Evolutionary conservation across 768 basidiomycete genomes (phyloP).

Genomic region (Kwoniella newhampshirensis): DNA sequence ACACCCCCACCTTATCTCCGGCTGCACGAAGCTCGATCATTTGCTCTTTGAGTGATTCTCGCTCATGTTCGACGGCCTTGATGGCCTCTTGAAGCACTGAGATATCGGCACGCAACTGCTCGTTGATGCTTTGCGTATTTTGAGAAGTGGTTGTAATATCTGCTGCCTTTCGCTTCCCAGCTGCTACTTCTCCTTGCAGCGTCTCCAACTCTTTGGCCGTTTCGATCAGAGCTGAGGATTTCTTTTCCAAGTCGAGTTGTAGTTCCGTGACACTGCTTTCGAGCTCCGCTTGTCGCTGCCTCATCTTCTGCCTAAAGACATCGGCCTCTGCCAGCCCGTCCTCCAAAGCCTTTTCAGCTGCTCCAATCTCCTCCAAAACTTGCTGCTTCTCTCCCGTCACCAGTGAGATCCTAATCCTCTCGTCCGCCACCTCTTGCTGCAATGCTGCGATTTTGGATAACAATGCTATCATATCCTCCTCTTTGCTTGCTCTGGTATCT

Average conservation of each 20-base stretch:
- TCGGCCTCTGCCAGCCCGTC: constrained; percentile 10
- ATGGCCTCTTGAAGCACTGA: neutral
- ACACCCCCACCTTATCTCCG: neutral
- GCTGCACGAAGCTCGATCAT: neutral
- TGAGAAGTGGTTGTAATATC: no score
- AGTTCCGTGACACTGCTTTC: neutral
- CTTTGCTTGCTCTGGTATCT: neutral
- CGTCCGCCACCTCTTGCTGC: neutral
- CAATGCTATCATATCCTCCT: neutral
- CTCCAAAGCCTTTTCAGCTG: constrained; percentile 16
- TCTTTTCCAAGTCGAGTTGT: neutral
- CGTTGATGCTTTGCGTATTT: no score
- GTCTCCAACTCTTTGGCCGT: no score
- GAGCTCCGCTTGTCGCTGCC: neutral
- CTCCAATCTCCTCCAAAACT: constrained; percentile 10
- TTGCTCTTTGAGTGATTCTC: neutral
- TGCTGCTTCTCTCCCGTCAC: constrained; percentile 10
- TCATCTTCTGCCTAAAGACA: neutral
- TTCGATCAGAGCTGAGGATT: no score
- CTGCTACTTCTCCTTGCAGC: no score
- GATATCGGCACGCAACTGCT: neutral
- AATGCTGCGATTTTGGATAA: constrained; percentile 4
- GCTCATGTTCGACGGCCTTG: constrained; percentile 1
- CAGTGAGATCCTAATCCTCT: neutral
- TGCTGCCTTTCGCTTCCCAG: no score